phyloP scores from a whole-genome alignment of 2,329 filamentous ascomycete genomes.

The Aciculosporium take region DNA sequence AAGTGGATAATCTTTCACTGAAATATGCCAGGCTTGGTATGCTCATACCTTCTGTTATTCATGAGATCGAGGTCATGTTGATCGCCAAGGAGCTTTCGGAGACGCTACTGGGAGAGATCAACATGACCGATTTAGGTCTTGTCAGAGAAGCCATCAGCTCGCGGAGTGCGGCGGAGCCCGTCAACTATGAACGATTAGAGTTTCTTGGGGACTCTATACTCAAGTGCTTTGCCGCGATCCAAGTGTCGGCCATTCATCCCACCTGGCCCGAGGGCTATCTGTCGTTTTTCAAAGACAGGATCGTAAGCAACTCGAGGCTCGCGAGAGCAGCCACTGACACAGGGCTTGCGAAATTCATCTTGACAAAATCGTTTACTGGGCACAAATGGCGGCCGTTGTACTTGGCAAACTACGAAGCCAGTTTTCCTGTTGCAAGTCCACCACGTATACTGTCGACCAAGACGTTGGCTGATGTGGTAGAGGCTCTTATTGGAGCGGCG shows the following conservation, averaged over 20 bases:
- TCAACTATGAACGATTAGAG: slow-evolving; percentile 72
- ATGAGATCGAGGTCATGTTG: slow-evolving; percentile 51
- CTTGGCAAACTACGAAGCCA: slow-evolving; percentile 20
- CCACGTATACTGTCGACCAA: slow-evolving; percentile 51
- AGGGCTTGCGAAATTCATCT: slow-evolving; percentile 59
- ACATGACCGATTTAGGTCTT: slow-evolving; percentile 38
- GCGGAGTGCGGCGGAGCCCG: slow-evolving; percentile 40
- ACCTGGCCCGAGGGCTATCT: slow-evolving; percentile 67
- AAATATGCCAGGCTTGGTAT: slow-evolving; percentile 36
- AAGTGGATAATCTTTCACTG: slow-evolving; percentile 31
- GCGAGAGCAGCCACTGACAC: slow-evolving; percentile 45
- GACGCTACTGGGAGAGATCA: slow-evolving; percentile 24
- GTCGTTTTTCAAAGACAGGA: slow-evolving; percentile 48
- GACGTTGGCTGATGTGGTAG: slow-evolving; percentile 72
- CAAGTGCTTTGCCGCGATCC: slow-evolving; percentile 57
- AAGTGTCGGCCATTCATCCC: slow-evolving; percentile 44
- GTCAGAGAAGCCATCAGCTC: slow-evolving; percentile 58
- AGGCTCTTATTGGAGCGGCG: slow-evolving; percentile 67
- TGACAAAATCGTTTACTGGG: slow-evolving; percentile 52
- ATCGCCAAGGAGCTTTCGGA: slow-evolving; percentile 43
- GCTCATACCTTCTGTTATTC: slow-evolving; percentile 58
- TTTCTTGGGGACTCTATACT: slow-evolving; percentile 76
- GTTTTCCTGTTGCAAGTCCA: not conserved
- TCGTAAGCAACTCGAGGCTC: slow-evolving; percentile 65
- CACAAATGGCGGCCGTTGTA: slow-evolving; percentile 59